phyloP scores from a whole-genome alignment of 306 rosid species.

The Gleditsia sinensis region DNA sequence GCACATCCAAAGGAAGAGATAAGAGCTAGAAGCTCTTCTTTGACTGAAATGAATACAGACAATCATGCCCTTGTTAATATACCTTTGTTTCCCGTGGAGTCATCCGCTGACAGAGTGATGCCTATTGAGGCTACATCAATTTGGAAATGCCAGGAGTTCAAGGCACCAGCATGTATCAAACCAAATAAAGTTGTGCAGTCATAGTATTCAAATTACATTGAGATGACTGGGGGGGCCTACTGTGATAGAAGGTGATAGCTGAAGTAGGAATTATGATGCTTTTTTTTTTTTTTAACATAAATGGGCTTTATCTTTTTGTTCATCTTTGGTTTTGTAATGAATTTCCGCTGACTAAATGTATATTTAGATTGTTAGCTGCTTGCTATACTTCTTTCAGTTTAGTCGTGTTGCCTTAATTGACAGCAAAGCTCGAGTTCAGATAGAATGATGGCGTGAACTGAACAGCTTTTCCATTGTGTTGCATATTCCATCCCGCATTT shows the following conservation, averaged over 20 bases:
- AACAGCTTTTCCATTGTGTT: constrained; percentile 35
- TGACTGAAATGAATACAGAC: constrained; percentile 53
- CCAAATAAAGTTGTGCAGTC: constrained; percentile 79
- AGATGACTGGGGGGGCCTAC: constrained; percentile 41
- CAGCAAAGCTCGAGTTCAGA: constrained; percentile 47
- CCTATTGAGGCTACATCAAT: constrained; percentile 65
- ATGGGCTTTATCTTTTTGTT: constrained; percentile 44
- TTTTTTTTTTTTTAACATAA: constrained; percentile 16
- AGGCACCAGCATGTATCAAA: constrained; percentile 72
- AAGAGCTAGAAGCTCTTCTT: constrained; percentile 47
- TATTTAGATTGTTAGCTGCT: constrained; percentile 68
- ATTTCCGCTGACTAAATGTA: constrained; percentile 69
- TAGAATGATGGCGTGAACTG: constrained; percentile 52
- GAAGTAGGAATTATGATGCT: constrained; percentile 72
- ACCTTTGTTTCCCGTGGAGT: constrained; percentile 62
- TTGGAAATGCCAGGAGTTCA: constrained; percentile 88
- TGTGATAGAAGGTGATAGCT: constrained; percentile 59
- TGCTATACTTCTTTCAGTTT: constrained; percentile 47
- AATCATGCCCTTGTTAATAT: constrained; percentile 48
- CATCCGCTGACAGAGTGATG: constrained; percentile 57
- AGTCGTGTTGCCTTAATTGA: constrained; percentile 42
- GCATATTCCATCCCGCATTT: constrained; percentile 30
- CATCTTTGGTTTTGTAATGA: constrained; percentile 62
- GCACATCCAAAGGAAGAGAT: constrained; percentile 64
- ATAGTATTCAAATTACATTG: constrained; percentile 45